Base-by-base conservation (phyloP, 805 yeast genomes). In the Debaryomyces castellii region DNA sequence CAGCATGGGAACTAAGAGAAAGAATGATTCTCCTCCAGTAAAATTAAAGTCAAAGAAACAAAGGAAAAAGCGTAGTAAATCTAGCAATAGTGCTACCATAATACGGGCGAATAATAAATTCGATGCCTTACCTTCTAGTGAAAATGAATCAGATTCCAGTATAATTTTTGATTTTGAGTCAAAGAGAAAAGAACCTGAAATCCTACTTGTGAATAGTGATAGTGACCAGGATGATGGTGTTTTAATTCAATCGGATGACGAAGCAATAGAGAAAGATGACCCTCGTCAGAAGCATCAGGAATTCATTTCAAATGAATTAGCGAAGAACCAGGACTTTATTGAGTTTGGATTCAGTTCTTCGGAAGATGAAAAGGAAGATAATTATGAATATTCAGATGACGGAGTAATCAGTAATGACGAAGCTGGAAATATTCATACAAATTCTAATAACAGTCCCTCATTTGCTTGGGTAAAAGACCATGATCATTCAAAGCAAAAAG, bases 381-480 rank as follows among this genome's bases (percentile, higher is more conserved):
- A 58, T 17, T 59, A 57, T 16, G 62, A 49, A 1, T 54, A 51
- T 22, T 59, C 65, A 0, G 71, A 68, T 23, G 73, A 63, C 27
- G 68, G 69, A 1, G 57, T 57, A 9, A 57, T 66, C 4, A 62
- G 71, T 41, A 71, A 67, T 38, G 71, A 69, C 46, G 76, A 71
- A 38, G 51, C 58, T 11, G 65, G 59, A 38, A 51, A 41, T 39
- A 53, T 45, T 57, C 59, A 27, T 54, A 59, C 47, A 53, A 63
- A 40, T 41, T 45, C 49, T 27, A 22, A 58, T 44, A 53, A 65
- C 3, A 63, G 65, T 24, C 57, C 71, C 2, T 62, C 70, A 27
- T 81, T 64, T 49, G 96, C 96, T 0, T 89, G 96, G 96, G 76
- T 87, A 20, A 73, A 81, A 44, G 81, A 83, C 49, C 87, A 83